A percentile compares a stretch with the other conserved stretches of the same genome.
These are phyloP conservation scores for Aspergillus fumigatiaffinis DNA, from an alignment of 2,329 filamentous ascomycete species.

Conservation along the genomic window DNA sequence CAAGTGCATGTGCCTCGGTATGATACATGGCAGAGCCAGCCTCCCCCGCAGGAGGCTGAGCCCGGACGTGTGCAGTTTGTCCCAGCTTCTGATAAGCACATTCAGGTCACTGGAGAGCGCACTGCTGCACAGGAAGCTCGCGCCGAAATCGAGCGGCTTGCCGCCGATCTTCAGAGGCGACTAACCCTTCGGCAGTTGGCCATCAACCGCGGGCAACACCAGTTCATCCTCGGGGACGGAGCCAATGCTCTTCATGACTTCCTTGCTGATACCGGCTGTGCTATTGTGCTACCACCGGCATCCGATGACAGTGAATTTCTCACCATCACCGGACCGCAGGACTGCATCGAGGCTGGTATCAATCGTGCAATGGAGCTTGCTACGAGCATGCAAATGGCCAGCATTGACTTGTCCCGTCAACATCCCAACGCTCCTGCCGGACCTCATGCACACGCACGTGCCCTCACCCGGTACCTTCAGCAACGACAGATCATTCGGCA, in stretches of 20 bases:
- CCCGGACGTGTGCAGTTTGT: constrained; percentile 67
- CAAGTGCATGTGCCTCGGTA: constrained; percentile 80
- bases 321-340: constrained; percentile 75
- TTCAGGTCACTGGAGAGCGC: constrained; percentile 83
- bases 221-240: constrained; percentile 87
- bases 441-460: constrained; percentile 73
- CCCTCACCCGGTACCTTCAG: constrained; percentile 82
- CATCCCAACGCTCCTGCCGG: constrained; percentile 70
- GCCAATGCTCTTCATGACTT: constrained; percentile 81
- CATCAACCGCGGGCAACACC: constrained; percentile 82
- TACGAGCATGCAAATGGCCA: constrained; percentile 78
- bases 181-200: constrained; percentile 73
- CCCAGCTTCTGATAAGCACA: constrained; percentile 70
- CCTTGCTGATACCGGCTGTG: constrained; percentile 84
- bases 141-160: constrained; percentile 74
- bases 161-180: constrained; percentile 69
- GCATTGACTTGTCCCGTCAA: constrained; percentile 76
- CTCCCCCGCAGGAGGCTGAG: constrained; percentile 60
- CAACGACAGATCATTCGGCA: constrained; percentile 77
- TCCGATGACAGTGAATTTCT: constrained; percentile 77
- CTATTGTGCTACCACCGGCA: constrained; percentile 72
- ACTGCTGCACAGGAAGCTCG: constrained; percentile 74
- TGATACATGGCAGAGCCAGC: constrained; percentile 65
- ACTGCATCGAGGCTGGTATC: constrained; percentile 68
- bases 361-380: constrained; percentile 86